These are phyloP conservation scores for Symbiotaphrina buchneri DNA, from an alignment of 495 filamentous ascomycete species.

Conservation along the genomic window DNA sequence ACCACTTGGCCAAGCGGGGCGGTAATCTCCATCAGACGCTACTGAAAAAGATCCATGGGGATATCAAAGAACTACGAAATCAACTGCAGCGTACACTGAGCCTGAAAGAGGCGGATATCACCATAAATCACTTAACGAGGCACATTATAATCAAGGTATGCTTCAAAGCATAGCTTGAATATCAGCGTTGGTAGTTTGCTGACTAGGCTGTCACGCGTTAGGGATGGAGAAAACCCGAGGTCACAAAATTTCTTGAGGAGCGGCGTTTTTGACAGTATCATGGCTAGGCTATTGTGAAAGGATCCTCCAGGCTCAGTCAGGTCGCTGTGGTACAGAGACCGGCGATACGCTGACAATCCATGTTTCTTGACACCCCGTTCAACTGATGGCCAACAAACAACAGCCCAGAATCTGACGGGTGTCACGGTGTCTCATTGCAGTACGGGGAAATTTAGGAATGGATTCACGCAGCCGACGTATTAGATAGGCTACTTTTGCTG, in stretches of 20 bases:
- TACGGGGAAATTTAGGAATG: no score
- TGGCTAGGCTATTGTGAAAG: background rate
- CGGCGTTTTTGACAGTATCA: slow-evolving; percentile 1
- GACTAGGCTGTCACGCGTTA: background rate
- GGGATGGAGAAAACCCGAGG: slow-evolving; percentile 3
- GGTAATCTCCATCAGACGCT: slow-evolving; percentile 55
- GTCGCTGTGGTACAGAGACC: background rate
- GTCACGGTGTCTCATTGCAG: no score
- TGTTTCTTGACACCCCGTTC: background rate
- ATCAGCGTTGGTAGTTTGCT: background rate
- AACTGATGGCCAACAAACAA: no score
- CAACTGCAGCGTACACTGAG: slow-evolving; percentile 13
- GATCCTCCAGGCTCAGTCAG: no score
- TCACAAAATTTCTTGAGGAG: slow-evolving; percentile 4
- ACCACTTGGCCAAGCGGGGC: slow-evolving; percentile 47
- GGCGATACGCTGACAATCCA: background rate
- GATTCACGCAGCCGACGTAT: no score
- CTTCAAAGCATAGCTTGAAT: background rate
- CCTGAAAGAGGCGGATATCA: slow-evolving; percentile 10
- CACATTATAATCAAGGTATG: slow-evolving; percentile 15
- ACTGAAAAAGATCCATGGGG: slow-evolving; percentile 60
- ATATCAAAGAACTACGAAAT: slow-evolving; percentile 11
- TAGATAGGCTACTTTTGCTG: no score
- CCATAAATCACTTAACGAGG: slow-evolving; percentile 14
- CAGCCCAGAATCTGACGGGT: no score